Evolutionary conservation across 371 early-diverging fungal species (phyloP).

Genomic region (Haplosporangium sp.): DNA sequence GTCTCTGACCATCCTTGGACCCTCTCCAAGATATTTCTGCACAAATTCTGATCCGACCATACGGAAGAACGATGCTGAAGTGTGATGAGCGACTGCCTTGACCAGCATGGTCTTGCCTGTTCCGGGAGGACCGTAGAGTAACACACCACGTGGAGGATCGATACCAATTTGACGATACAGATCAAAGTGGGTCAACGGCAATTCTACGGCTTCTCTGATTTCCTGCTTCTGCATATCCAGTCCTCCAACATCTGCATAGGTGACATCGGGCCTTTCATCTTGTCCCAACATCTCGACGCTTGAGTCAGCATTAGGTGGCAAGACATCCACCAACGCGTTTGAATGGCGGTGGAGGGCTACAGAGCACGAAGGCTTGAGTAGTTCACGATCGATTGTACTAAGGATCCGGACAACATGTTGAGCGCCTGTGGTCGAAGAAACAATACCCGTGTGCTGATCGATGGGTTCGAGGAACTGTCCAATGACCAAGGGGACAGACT

Average conservation of each 20-base stretch:
- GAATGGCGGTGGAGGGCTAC: constrained; percentile 99
- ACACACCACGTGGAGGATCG: constrained; percentile 98
- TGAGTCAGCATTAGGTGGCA: constrained; percentile 98
- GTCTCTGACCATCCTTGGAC: constrained; percentile 99
- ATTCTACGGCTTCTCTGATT: constrained; percentile 99
- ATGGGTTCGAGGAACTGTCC: constrained; percentile 99
- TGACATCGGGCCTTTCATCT: constrained; percentile 97
- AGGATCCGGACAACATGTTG: constrained; percentile 98
- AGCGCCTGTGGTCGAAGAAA: constrained; percentile 96
- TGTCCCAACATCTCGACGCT: constrained; percentile 96
- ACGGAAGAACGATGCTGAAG: constrained; percentile 98
- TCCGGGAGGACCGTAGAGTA: constrained; percentile 99
- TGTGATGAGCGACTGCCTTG: constrained; percentile 99
- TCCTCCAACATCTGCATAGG: constrained; percentile 99
- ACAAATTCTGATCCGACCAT: constrained; percentile 99
- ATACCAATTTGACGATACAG: constrained; percentile 99
- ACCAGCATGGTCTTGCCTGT: constrained; percentile 99
- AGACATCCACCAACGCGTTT: constrained; percentile 96
- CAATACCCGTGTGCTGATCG: constrained; percentile 98
- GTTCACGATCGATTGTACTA: constrained; percentile 98
- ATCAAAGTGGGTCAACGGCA: constrained; percentile 99
- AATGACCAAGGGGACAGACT: constrained; percentile 98
- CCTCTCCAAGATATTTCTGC: constrained; percentile 99
- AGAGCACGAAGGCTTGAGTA: constrained; percentile 97
- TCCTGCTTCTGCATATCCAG: constrained; percentile 99